Conservation (phyloP, 805 yeast genomes). For the Kuraishia floccosa region DNA sequence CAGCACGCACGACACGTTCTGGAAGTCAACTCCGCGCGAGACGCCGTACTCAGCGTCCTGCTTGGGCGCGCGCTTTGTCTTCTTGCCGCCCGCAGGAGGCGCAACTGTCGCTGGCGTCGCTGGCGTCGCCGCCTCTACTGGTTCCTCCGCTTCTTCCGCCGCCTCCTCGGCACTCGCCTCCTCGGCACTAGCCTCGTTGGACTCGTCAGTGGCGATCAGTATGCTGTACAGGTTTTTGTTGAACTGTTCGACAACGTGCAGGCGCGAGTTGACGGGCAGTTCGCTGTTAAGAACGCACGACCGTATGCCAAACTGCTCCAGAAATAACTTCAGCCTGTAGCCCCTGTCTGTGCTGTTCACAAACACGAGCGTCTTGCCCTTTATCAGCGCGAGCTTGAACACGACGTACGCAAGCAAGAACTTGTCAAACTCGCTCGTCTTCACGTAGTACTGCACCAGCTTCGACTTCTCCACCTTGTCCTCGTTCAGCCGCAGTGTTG, state of each 20-base stretch:
- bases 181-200: conserved; percentile 42
- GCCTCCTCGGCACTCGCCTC: conserved; percentile 29
- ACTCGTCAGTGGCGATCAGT: conserved; percentile 92
- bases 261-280: conserved; percentile 82
- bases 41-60: conserved; percentile 82
- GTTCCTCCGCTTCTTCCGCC: conserved; percentile 4
- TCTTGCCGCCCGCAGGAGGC: conserved; percentile 8
- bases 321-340: conserved; percentile 77
- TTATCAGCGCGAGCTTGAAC: conserved; percentile 75
- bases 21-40: conserved; percentile 94
- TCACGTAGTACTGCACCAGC: conserved; percentile 77
- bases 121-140: neutral
- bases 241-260: conserved; percentile 92
- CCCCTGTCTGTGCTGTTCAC: conserved; percentile 95
- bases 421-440: conserved; percentile 82
- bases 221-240: conserved; percentile 81
- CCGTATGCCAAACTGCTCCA: conserved; percentile 90
- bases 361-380: conserved; percentile 84
- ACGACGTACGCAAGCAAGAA: conserved; percentile 85
- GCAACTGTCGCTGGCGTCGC: conserved; percentile 7
- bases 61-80: conserved; percentile 14
- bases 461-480: conserved; percentile 48
- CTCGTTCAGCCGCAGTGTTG: conserved; percentile 69
- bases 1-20: conserved; percentile 90
- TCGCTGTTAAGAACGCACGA: conserved; percentile 87